Base-by-base conservation (phyloP, 257 asterid genomes). In the Anisodus acutangulus region DNA sequence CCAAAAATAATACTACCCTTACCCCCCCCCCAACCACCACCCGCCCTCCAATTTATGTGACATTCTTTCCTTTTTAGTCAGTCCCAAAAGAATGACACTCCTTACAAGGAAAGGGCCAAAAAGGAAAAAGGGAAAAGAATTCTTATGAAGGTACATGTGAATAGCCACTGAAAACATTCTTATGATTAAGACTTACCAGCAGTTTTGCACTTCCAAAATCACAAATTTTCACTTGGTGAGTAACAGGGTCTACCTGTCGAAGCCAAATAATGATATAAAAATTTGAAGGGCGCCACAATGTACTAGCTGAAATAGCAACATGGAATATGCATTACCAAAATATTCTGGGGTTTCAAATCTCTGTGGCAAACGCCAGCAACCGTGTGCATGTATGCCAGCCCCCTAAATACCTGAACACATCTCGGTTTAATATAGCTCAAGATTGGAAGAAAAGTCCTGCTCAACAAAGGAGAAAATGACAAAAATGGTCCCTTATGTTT, bases 141-240 rank as follows among this genome's bases (percentile, higher is more conserved):
- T 70, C 5, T 3, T 71, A 45, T 9, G 79, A 71, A 45, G 79
- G 37, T 45, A 45, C 37, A 71, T 45, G 17, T 71, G 58, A 71
- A 45, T 51, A 71, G 35, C 1, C 19, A 3, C 22, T 13, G 22
- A 31, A 51, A 35, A 22, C 15, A 8, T 47, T 53, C 60, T 51
- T 51, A 26, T 13, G 47, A 26, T 76, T 2, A 49, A 12, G 81
- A 89, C 94, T 90, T 94, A 96, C 99, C 43, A 94, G 92, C 72
- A 92, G 91, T 92, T 95, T 95, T 53, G 99, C 99, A 92, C 99
- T 95, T 87, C 99, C 99, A 87, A 96, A 94, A 88, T 96, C 99
- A 22, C 99, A 96, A 86, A 96, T 94, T 87, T 96, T 96, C 60
- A 96, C 95, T 83, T 92, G 97, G 84, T 96, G 99, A 39, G 94